These are phyloP conservation scores for Lobosporangium transversale DNA, from an alignment of 192 early-diverging fungal species.

Conservation along the genomic window DNA sequence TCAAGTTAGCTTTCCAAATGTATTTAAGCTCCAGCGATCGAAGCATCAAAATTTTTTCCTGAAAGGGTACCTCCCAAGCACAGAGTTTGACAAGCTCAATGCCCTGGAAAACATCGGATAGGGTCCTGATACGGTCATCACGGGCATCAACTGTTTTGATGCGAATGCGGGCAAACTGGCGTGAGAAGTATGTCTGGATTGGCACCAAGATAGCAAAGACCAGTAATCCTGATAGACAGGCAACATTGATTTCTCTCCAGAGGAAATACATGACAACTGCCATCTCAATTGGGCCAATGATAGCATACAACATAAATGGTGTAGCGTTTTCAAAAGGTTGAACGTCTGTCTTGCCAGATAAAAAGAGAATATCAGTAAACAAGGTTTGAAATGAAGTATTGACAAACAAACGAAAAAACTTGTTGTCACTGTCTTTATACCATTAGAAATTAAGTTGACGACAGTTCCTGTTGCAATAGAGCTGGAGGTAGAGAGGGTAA, in stretches of 20 bases:
- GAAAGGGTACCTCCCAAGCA: constrained; percentile 55
- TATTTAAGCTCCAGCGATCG: constrained; percentile 42
- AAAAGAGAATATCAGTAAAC: too few species aligned
- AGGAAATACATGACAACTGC: constrained; percentile 46
- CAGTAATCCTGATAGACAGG: constrained; percentile 41
- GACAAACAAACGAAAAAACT: too few species aligned
- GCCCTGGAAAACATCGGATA: constrained; percentile 52
- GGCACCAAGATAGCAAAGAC: constrained; percentile 48
- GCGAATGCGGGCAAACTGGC: constrained; percentile 46
- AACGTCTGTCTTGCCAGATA: constrained; percentile 30
- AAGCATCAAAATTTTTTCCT: constrained; percentile 50
- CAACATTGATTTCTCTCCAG: constrained; percentile 37
- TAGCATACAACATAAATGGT: constrained; percentile 52
- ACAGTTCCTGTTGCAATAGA: constrained; percentile 51
- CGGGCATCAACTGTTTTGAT: constrained; percentile 44
- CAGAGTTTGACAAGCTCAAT: constrained; percentile 56
- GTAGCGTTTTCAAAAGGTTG: constrained; percentile 55
- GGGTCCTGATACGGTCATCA: constrained; percentile 52
- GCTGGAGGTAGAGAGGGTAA: constrained; percentile 50
- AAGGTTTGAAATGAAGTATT: too few species aligned
- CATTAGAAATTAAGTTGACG: constrained; percentile 56
- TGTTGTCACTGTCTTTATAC: too few species aligned
- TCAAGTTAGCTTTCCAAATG: constrained; percentile 50
- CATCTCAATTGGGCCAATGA: constrained; percentile 52
- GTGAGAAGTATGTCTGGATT: constrained; percentile 39